Evolutionary conservation across 768 basidiomycete species (phyloP).

Genomic region (Russula olivacea): DNA sequence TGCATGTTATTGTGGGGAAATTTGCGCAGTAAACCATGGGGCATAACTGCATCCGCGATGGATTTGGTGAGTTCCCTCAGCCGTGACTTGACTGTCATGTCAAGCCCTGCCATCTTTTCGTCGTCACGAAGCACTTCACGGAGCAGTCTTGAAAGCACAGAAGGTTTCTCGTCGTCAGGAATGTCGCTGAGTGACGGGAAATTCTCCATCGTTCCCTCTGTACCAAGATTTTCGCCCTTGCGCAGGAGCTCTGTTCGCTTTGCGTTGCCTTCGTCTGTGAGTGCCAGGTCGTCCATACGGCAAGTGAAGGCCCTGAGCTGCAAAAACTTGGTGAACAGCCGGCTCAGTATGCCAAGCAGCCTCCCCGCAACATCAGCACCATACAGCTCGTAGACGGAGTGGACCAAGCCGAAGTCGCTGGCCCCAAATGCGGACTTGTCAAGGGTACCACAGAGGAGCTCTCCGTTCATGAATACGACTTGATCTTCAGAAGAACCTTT

Average conservation of each 20-base stretch:
- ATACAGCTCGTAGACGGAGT: slow-evolving; percentile 95
- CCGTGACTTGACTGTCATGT: slow-evolving; percentile 84
- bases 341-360: slow-evolving; percentile 86
- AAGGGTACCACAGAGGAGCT: slow-evolving; percentile 87
- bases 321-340: slow-evolving; percentile 94
- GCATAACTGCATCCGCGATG: slow-evolving; percentile 84
- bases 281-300: slow-evolving; percentile 94
- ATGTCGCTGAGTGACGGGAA: slow-evolving; percentile 66
- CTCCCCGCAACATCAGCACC: slow-evolving; percentile 85
- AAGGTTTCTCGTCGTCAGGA: slow-evolving; percentile 48
- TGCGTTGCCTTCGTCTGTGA: slow-evolving; percentile 76
- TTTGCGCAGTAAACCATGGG: slow-evolving; percentile 78
- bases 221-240: slow-evolving; percentile 66
- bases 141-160: slow-evolving; percentile 59
- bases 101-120: slow-evolving; percentile 94
- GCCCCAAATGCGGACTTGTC: slow-evolving; percentile 99
- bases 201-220: slow-evolving; percentile 83
- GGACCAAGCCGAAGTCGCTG: slow-evolving; percentile 91
- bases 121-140: slow-evolving; percentile 94
- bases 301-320: slow-evolving; percentile 97
- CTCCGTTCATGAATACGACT: slow-evolving; percentile 87
- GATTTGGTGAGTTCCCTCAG: slow-evolving; percentile 82
- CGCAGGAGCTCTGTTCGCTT: slow-evolving; percentile 62
- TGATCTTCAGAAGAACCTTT: slow-evolving; percentile 72
- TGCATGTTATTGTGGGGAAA: slow-evolving; percentile 99